Percentiles rank a stretch among this genome's conserved stretches.
phyloP scores from a whole-genome alignment of 495 filamentous ascomycete genomes.

The Cercophora sp. region DNA sequence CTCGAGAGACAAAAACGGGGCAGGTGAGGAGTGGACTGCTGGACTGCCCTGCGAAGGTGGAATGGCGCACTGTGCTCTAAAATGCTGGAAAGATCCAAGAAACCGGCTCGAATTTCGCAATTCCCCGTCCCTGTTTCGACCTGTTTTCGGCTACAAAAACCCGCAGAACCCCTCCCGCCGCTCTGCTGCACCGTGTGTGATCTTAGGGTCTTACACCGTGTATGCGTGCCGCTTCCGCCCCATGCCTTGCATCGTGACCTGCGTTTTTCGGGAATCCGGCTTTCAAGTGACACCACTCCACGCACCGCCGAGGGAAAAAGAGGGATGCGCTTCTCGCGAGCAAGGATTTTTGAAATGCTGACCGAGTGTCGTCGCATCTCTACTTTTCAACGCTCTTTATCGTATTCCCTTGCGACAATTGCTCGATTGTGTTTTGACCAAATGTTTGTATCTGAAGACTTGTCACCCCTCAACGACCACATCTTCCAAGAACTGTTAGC shows the following conservation, averaged over 20 bases:
- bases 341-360: too few species aligned
- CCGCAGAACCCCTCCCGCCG: neutral
- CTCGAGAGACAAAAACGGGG: conserved; percentile 5
- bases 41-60: neutral
- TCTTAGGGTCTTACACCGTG: too few species aligned
- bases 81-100: neutral
- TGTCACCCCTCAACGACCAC: neutral
- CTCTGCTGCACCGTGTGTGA: neutral
- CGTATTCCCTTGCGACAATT: too few species aligned
- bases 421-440: too few species aligned
- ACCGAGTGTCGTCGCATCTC: too few species aligned
- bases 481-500: neutral
- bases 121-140: neutral
- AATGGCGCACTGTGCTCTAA: neutral
- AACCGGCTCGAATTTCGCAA: neutral
- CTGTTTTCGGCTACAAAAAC: neutral
- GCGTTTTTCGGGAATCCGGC: conserved; percentile 1
- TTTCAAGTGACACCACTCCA: too few species aligned
- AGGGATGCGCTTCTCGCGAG: too few species aligned
- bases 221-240: too few species aligned
- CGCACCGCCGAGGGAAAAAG: too few species aligned
- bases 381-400: too few species aligned
- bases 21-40: neutral
- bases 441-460: too few species aligned
- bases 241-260: conserved; percentile 7